Percentiles rank a stretch among this genome's conserved stretches.
Evolutionary conservation across 2,329 filamentous ascomycete genomes (phyloP).

Genomic region (Aspergillus sergii): DNA sequence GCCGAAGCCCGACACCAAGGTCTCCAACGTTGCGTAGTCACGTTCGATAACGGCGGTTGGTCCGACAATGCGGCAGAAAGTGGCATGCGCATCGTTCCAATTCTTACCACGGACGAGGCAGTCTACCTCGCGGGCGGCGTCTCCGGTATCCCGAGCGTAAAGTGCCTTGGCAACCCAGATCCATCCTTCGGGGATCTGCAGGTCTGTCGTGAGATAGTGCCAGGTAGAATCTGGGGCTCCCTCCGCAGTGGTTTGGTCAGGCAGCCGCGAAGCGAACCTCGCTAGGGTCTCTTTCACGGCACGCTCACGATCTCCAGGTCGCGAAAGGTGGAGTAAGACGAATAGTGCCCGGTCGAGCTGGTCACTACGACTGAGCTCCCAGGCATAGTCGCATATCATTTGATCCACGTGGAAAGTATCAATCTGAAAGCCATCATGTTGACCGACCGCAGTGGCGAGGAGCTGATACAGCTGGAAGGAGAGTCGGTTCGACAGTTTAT

Average conservation of each 20-base stretch:
- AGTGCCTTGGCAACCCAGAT: constrained; percentile 86
- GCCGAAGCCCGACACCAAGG: constrained; percentile 71
- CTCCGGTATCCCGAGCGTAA: constrained; percentile 72
- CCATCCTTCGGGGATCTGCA: constrained; percentile 75
- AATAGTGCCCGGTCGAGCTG: constrained; percentile 74
- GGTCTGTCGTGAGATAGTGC: constrained; percentile 61
- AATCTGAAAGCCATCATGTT: constrained; percentile 55
- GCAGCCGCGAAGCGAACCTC: constrained; percentile 68
- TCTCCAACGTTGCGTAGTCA: constrained; percentile 70
- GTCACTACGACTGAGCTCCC: constrained; percentile 55
- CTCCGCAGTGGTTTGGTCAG: constrained; percentile 57
- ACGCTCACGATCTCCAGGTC: constrained; percentile 62
- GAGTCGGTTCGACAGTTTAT: constrained; percentile 73
- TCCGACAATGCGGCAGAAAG: constrained; percentile 78
- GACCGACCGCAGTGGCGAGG: constrained; percentile 50
- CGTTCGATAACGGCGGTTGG: constrained; percentile 80
- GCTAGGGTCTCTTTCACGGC: constrained; percentile 74
- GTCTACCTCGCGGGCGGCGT: constrained; percentile 71
- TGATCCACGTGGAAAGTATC: constrained; percentile 66
- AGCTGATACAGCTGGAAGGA: constrained; percentile 83
- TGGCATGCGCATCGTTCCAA: constrained; percentile 79
- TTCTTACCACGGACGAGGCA: constrained; percentile 78
- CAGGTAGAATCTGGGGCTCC: constrained; percentile 51
- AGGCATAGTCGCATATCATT: constrained; percentile 64
- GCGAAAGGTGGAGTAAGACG: constrained; percentile 74